Conservation (phyloP, 2,329 filamentous ascomycete species). For the Aspergillus carbonarius region DNA sequence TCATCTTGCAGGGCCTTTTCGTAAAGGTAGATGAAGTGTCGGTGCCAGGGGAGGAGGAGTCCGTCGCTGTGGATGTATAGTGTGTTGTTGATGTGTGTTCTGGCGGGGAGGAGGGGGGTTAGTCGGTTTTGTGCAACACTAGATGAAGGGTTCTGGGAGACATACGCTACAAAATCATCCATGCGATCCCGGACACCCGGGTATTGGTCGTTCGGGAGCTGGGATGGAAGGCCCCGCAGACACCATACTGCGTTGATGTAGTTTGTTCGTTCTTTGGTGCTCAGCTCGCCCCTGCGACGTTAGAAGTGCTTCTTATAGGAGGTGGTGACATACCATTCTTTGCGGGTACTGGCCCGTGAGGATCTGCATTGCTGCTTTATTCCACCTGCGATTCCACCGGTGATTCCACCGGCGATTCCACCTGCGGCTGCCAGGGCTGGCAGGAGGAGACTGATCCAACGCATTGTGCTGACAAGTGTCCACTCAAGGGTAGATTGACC, state of each 20-base stretch:
- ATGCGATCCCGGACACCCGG: constrained; percentile 27
- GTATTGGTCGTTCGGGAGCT: constrained; percentile 20
- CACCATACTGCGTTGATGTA: constrained; percentile 29
- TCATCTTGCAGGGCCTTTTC: constrained; percentile 16
- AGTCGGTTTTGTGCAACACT: background rate
- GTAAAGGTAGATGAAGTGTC: constrained; percentile 16
- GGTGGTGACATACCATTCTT: background rate
- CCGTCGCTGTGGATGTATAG: constrained; percentile 21
- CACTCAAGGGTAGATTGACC: too few species aligned
- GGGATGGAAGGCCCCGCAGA: constrained; percentile 18
- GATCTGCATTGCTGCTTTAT: background rate
- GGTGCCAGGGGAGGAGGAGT: constrained; percentile 20
- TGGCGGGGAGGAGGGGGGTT: background rate
- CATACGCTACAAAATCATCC: constrained; percentile 33
- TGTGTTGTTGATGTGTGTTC: constrained; percentile 31
- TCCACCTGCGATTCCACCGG: too few species aligned
- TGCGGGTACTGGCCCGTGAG: background rate
- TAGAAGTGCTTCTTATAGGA: too few species aligned
- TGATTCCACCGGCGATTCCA: too few species aligned
- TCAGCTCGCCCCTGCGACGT: constrained; percentile 22
- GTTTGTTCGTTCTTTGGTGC: constrained; percentile 15
- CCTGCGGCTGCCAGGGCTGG: background rate
- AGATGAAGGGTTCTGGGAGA: background rate
- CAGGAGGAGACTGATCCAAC: background rate
- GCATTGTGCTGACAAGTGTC: background rate